Percentiles rank a stretch among this genome's conserved stretches.
These are phyloP conservation scores for Cercospora berteroae DNA, from an alignment of 2,329 filamentous ascomycete species.

Conservation along the genomic window DNA sequence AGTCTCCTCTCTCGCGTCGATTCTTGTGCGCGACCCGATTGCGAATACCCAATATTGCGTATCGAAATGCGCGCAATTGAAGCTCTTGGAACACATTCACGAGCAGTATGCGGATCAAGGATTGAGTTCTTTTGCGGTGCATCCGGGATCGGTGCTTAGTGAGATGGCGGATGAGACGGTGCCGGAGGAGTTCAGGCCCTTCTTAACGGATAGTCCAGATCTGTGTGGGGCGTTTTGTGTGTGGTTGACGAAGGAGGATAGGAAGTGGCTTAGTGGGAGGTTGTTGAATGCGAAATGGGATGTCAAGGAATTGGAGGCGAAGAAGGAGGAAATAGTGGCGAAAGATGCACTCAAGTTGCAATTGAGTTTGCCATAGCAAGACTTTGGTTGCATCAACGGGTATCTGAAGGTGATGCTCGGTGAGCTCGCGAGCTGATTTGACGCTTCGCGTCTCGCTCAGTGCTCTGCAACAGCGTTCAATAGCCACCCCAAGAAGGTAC, in stretches of 20 bases:
- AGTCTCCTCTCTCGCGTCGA: constrained; percentile 35
- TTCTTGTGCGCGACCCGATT: constrained; percentile 41
- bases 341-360: constrained; percentile 41
- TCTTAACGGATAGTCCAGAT: constrained; percentile 34
- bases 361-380: constrained; percentile 18
- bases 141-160: constrained; percentile 41
- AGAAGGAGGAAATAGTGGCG: constrained; percentile 37
- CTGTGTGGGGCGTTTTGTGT: constrained; percentile 38
- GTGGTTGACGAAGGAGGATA: constrained; percentile 36
- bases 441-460: background rate
- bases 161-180: constrained; percentile 38
- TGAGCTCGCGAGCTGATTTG: background rate
- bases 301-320: constrained; percentile 37
- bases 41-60: constrained; percentile 43
- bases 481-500: constrained; percentile 1
- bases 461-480: background rate
- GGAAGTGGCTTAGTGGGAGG: constrained; percentile 41
- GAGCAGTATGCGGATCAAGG: constrained; percentile 37
- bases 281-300: constrained; percentile 42
- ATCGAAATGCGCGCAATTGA: constrained; percentile 41
- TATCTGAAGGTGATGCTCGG: background rate
- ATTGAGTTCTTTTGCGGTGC: constrained; percentile 36
- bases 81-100: constrained; percentile 41
- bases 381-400: background rate
- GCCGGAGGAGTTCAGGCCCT: constrained; percentile 33